Evolutionary conservation across 148 eudicot species (phyloP).

Genomic region (Hydrangea macrophylla): DNA sequence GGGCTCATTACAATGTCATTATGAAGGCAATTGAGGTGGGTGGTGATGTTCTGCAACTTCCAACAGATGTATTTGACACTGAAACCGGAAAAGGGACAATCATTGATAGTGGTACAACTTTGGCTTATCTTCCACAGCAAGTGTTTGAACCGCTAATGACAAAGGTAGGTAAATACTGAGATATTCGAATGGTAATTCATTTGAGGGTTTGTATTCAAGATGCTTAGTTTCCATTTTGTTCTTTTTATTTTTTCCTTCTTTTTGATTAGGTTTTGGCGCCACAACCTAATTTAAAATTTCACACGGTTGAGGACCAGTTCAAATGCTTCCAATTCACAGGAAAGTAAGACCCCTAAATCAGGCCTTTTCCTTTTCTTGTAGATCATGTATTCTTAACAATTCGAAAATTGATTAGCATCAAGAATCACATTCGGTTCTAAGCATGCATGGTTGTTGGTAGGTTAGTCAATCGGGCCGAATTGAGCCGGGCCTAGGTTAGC

Average conservation of each 20-base stretch:
- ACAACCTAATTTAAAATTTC: conserved; percentile 53
- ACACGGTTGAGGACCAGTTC: conserved; percentile 60
- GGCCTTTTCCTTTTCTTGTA: background rate
- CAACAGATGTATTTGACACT: conserved; percentile 30
- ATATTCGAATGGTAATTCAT: background rate
- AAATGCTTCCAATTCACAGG: conserved; percentile 61
- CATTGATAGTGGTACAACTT: conserved; percentile 91
- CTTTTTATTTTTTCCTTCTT: background rate
- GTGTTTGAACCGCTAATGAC: conserved; percentile 45
- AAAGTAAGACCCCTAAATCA: conserved; percentile 37
- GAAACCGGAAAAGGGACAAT: conserved; percentile 43
- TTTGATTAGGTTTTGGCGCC: conserved; percentile 46
- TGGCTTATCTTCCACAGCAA: conserved; percentile 77
- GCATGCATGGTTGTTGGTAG: background rate
- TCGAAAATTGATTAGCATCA: background rate
- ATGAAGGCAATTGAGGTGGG: conserved; percentile 71
- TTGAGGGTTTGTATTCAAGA: conserved; percentile 10
- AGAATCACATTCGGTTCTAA: background rate
- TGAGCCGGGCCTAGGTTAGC: too few species aligned
- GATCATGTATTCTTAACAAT: background rate
- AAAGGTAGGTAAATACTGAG: conserved; percentile 46
- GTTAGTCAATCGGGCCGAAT: too few species aligned
- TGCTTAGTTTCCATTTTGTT: background rate
- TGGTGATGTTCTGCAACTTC: conserved; percentile 46
- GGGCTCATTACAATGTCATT: conserved; percentile 77